Base-by-base conservation (phyloP, 2,329 filamentous ascomycete genomes). In the Fusarium brevicatenulatum region DNA sequence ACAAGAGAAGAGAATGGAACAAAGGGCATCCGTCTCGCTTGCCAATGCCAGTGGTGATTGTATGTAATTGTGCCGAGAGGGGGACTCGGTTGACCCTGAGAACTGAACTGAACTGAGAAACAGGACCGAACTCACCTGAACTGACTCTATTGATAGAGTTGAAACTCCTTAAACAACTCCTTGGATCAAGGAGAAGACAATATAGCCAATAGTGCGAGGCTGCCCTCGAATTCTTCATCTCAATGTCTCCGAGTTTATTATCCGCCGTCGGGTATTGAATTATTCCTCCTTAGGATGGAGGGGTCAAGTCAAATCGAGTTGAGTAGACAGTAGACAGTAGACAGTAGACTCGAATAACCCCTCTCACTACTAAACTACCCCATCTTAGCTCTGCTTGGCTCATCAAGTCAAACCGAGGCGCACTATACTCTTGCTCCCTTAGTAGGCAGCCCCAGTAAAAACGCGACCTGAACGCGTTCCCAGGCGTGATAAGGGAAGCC, bases 191-290 rank as follows among this genome's bases (percentile, higher is more conserved):
- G 34, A 60, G 50, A 56, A 56, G 36, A 15, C 7, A 11, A 50
- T 36, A 30, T 32, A 37, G 36, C 44, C 63, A 69, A 73, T 72
- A 74, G 71, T 40, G 44, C 46, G 37, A 57, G 25, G 46, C 23
- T 69, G 53, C 71, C 71, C 71, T 73, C 47, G 52, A 61, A 39
- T 57, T 59, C 39, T 15, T 72, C 53, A 73, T 74, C 42, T 42
- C 67, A 74, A 74, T 72, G 63, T 66, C 58, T 60, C 42, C 63
- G 50, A 67, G 23, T 66, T 37, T 56, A 59, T 62, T 46, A 10
- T 30, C 25, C 28, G 32, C 42, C 34, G 34, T 15, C 30, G 54
- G 13, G 7, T 30, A 18, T 44, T 37, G 43, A 47, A 56, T 36
- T 37, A 28, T 57, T 49, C 47, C 23, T 36, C 8, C 8, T 18